These are phyloP conservation scores for Paraphoma chrysanthemicola DNA, from an alignment of 2,329 filamentous ascomycete species.

Conservation along the genomic window DNA sequence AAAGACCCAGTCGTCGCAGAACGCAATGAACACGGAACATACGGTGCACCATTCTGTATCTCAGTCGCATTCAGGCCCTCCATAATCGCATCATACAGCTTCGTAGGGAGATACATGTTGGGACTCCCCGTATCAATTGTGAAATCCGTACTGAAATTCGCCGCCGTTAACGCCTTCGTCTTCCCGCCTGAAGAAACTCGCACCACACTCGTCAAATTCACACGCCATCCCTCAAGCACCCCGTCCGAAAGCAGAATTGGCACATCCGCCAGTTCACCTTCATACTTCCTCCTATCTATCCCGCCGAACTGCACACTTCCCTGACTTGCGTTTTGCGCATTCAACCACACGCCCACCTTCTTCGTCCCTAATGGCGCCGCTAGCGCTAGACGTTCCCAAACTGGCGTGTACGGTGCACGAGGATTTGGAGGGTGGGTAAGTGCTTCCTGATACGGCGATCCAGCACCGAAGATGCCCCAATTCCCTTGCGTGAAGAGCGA, in stretches of 20 bases:
- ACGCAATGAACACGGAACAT: not conserved
- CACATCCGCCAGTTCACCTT: not conserved
- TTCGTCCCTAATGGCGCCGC: not conserved
- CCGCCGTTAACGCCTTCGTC: not conserved
- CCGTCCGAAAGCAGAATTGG: not conserved
- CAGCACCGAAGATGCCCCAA: not conserved
- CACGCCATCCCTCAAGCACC: not conserved
- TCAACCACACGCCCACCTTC: conserved; percentile 13
- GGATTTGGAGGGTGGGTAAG: not conserved
- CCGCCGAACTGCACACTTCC: conserved; percentile 13
- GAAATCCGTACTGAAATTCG: not conserved
- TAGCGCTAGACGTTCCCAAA: conserved; percentile 9
- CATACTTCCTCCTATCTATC: not conserved
- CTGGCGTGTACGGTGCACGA: not conserved
- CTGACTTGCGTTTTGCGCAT: conserved; percentile 2
- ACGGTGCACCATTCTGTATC: not conserved
- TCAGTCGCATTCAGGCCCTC: conserved; percentile 9
- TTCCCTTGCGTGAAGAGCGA: not conserved
- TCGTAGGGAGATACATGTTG: conserved; percentile 22
- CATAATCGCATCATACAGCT: conserved; percentile 12
- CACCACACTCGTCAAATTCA: not conserved
- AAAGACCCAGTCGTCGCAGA: not conserved
- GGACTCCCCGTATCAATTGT: conserved; percentile 17
- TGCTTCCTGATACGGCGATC: not conserved
- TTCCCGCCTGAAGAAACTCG: not conserved